A percentile compares a stretch with the other conserved stretches of the same genome.
Conservation (phyloP, 2,329 filamentous ascomycete species). For the Pseudogymnoascus sp. region DNA sequence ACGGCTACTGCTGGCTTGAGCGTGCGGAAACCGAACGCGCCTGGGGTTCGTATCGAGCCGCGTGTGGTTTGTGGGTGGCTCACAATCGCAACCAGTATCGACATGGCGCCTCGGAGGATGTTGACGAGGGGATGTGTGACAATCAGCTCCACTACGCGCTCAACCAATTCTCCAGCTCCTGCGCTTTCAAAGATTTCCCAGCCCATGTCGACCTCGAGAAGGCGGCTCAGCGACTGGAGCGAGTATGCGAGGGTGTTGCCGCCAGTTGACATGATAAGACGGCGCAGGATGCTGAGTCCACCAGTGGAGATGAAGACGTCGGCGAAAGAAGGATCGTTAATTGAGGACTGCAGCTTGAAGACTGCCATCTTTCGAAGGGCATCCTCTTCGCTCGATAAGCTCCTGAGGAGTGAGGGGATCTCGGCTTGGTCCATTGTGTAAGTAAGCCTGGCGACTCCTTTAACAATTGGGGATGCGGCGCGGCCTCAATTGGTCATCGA, state of each 20-base stretch:
- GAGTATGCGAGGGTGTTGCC: slow-evolving; percentile 96
- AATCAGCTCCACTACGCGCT: slow-evolving; percentile 81
- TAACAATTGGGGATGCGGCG: not conserved
- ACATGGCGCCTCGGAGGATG: slow-evolving; percentile 93
- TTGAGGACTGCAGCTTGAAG: slow-evolving; percentile 92
- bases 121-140: slow-evolving; percentile 95
- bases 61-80: slow-evolving; percentile 64
- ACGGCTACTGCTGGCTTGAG: slow-evolving; percentile 86
- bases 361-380: slow-evolving; percentile 96
- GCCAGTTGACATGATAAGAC: slow-evolving; percentile 74
- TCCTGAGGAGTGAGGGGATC: slow-evolving; percentile 58
- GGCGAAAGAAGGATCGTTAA: slow-evolving; percentile 93
- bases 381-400: slow-evolving; percentile 68
- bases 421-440: slow-evolving; percentile 58
- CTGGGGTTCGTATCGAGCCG: slow-evolving; percentile 43
- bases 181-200: slow-evolving; percentile 78
- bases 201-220: slow-evolving; percentile 94
- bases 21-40: slow-evolving; percentile 79
- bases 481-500: slow-evolving; percentile 3
- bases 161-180: slow-evolving; percentile 58
- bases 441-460: slow-evolving; percentile 8
- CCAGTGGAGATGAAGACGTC: slow-evolving; percentile 92
- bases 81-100: slow-evolving; percentile 88
- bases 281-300: slow-evolving; percentile 72
- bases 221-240: slow-evolving; percentile 75